Conservation (phyloP, 2,329 filamentous ascomycete genomes). For the Tolypocladium sp. region DNA sequence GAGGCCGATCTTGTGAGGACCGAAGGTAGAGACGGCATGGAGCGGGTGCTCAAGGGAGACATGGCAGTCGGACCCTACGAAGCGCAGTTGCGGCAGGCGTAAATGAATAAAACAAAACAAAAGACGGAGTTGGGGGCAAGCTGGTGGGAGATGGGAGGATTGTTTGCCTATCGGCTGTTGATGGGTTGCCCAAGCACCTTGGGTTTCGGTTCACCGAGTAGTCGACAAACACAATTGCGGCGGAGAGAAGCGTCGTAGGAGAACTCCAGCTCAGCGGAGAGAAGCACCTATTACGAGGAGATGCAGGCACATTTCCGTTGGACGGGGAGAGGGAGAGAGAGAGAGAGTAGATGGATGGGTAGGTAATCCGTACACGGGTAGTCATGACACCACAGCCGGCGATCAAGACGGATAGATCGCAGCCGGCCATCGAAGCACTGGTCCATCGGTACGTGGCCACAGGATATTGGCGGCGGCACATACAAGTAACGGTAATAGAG, state of each 20-base stretch:
- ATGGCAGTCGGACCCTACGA: background rate
- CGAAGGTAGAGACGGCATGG: slow-evolving; percentile 24
- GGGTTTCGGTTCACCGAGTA: background rate
- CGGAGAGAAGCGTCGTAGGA: background rate
- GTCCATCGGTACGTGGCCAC: background rate
- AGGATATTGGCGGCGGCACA: background rate
- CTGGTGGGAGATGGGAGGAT: background rate
- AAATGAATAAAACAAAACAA: background rate
- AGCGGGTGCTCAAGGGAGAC: slow-evolving; percentile 2
- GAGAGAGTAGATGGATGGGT: background rate
- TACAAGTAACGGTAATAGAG: background rate
- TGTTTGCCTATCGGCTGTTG: background rate
- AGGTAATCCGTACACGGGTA: background rate
- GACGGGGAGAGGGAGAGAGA: background rate
- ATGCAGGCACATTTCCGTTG: background rate
- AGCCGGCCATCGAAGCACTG: background rate
- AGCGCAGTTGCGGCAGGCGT: background rate
- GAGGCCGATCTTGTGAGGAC: slow-evolving; percentile 28
- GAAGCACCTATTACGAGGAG: background rate
- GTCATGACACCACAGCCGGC: background rate
- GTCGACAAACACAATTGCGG: background rate
- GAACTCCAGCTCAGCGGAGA: background rate
- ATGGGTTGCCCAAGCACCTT: background rate
- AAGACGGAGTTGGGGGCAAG: background rate
- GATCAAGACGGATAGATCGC: background rate